Conservation (phyloP, 2,329 filamentous ascomycete genomes). For the Biscogniauxia mediterranea region DNA sequence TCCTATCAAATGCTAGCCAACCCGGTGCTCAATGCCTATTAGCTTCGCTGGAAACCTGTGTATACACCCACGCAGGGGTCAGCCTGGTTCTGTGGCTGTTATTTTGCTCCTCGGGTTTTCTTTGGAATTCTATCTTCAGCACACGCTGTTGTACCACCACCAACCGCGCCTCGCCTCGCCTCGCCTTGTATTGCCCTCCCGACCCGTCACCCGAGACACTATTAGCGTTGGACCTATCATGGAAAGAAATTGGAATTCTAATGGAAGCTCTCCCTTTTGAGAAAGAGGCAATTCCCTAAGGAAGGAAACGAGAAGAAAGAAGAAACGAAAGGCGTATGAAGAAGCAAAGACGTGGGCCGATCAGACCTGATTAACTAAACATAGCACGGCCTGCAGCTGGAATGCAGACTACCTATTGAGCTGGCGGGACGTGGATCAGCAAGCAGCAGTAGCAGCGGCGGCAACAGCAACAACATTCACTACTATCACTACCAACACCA, state of each 20-base stretch:
- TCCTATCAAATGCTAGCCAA: neutral
- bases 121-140: neutral
- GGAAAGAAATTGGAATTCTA: constrained; percentile 8
- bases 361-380: neutral
- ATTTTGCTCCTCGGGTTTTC: neutral
- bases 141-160: neutral
- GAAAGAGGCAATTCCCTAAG: no score
- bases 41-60: neutral
- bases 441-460: no score
- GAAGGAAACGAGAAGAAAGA: no score
- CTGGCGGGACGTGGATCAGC: neutral
- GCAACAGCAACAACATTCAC: neutral
- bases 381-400: neutral
- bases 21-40: neutral
- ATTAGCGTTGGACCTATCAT: neutral
- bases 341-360: neutral
- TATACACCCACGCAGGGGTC: neutral
- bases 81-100: neutral
- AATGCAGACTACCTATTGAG: neutral
- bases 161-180: constrained; percentile 8
- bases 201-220: neutral
- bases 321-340: neutral
- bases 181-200: constrained; percentile 6
- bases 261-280: no score
- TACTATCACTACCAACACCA: neutral